phyloP scores from a whole-genome alignment of 345 rosid species.

The Litchi chinensis region DNA sequence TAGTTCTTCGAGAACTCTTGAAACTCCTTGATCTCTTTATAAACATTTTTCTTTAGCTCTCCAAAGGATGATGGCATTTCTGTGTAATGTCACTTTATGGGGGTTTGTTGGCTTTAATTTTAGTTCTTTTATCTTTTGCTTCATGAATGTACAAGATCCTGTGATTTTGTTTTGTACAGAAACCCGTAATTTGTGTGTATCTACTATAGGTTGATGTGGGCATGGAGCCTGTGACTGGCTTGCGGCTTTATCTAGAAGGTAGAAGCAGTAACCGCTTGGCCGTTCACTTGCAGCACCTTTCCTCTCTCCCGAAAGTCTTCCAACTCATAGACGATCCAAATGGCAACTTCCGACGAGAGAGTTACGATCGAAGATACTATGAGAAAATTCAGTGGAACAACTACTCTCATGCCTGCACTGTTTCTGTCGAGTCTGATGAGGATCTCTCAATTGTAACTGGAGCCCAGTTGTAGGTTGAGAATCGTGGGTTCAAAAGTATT shows the following conservation, averaged over 20 bases:
- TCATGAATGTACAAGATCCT: neutral
- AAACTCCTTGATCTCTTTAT: too few relatives aligned
- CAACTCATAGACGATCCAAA: constrained; percentile 73
- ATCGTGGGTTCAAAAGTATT: constrained; percentile 78
- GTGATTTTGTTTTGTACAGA: neutral
- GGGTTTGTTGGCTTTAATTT: neutral
- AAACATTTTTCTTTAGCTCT: neutral
- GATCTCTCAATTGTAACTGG: constrained; percentile 85
- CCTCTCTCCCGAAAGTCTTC: constrained; percentile 86
- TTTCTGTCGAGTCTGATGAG: constrained; percentile 80
- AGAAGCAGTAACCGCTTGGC: constrained; percentile 83
- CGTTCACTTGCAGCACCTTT: constrained; percentile 90
- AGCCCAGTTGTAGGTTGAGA: constrained; percentile 85
- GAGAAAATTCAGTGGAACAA: constrained; percentile 97
- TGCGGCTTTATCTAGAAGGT: constrained; percentile 94
- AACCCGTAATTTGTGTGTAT: constrained; percentile 20
- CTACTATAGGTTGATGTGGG: constrained; percentile 86
- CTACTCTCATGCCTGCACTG: constrained; percentile 91
- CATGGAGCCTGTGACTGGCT: constrained; percentile 89
- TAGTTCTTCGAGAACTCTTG: neutral
- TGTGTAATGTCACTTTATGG: too few relatives aligned
- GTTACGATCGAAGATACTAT: constrained; percentile 64
- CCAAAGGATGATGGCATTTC: neutral
- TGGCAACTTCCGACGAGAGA: constrained; percentile 48
- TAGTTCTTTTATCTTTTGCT: neutral